Percentiles rank a stretch among this genome's conserved stretches.
phyloP scores from a whole-genome alignment of 2,329 filamentous ascomycete genomes.

The Talaromyces amestolkiae region DNA sequence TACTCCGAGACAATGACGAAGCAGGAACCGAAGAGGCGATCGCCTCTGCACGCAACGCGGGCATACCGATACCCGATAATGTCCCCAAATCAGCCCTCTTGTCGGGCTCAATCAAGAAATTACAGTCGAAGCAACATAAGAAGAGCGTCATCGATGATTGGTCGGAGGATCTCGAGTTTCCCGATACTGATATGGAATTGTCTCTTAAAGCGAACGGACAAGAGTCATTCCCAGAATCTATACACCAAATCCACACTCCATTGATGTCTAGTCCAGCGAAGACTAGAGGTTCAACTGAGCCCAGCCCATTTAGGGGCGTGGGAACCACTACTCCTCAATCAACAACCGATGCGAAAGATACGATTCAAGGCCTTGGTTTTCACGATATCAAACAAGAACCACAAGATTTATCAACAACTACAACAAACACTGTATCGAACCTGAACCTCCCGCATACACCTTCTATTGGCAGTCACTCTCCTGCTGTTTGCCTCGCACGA shows the following conservation, averaged over 20 bases:
- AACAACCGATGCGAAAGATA: background rate
- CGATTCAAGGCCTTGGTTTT: background rate
- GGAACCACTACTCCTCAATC: conserved; percentile 3
- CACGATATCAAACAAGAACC: background rate
- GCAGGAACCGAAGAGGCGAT: conserved; percentile 81
- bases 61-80: conserved; percentile 84
- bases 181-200: conserved; percentile 55
- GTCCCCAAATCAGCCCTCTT: conserved; percentile 85
- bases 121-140: conserved; percentile 72
- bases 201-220: conserved; percentile 64
- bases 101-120: conserved; percentile 87
- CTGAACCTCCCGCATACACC: conserved; percentile 1
- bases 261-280: conserved; percentile 40
- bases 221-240: conserved; percentile 63
- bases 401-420: conserved; percentile 11
- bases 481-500: background rate
- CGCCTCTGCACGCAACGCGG: conserved; percentile 78
- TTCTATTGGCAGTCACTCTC: conserved; percentile 2
- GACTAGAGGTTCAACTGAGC: conserved; percentile 23
- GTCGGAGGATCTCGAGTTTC: conserved; percentile 73
- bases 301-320: background rate
- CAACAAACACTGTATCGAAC: conserved; percentile 8
- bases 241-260: conserved; percentile 62
- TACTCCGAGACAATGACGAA: conserved; percentile 81
- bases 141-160: conserved; percentile 76